phyloP scores from a whole-genome alignment of 495 filamentous ascomycete species.

The Aspergillus carlsbadensis region DNA sequence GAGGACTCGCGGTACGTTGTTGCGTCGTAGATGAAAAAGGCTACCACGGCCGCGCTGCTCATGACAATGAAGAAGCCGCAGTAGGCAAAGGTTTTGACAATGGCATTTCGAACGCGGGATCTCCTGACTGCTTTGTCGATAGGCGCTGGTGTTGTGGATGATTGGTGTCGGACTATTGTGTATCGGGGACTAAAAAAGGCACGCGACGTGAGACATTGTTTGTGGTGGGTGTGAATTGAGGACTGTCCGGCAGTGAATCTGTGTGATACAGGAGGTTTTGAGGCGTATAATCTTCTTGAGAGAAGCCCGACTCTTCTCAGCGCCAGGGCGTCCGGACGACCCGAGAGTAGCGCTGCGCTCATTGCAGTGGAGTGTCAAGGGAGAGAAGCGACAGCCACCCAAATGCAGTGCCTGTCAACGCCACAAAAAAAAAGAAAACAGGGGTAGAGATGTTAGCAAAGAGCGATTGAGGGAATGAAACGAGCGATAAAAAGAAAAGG shows the following conservation, averaged over 20 bases:
- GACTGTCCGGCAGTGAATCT: constrained; percentile 20
- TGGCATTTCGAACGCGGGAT: constrained; percentile 18
- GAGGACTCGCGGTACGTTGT: constrained; percentile 77
- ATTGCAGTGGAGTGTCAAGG: constrained; percentile 23
- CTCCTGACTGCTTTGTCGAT: constrained; percentile 4
- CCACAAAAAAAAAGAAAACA: constrained; percentile 2
- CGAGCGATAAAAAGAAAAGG: neutral
- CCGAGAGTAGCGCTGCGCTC: constrained; percentile 40
- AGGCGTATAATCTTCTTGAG: constrained; percentile 22
- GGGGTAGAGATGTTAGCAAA: neutral
- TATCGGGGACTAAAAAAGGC: constrained; percentile 21
- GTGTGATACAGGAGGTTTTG: constrained; percentile 11
- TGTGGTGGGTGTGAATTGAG: constrained; percentile 22
- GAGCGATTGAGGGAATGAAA: constrained; percentile 7
- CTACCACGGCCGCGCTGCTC: constrained; percentile 57
- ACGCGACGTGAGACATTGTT: constrained; percentile 27
- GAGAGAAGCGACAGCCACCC: neutral
- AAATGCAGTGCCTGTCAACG: constrained; percentile 5
- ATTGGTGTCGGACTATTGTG: constrained; percentile 29
- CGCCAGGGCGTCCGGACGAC: constrained; percentile 33
- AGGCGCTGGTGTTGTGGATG: constrained; percentile 20
- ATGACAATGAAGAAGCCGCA: constrained; percentile 60
- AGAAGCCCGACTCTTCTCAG: constrained; percentile 33
- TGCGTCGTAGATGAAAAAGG: constrained; percentile 94
- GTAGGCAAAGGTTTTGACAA: constrained; percentile 52